Conservation (phyloP, 495 filamentous ascomycete species). For the Cairneyella variabilis region DNA sequence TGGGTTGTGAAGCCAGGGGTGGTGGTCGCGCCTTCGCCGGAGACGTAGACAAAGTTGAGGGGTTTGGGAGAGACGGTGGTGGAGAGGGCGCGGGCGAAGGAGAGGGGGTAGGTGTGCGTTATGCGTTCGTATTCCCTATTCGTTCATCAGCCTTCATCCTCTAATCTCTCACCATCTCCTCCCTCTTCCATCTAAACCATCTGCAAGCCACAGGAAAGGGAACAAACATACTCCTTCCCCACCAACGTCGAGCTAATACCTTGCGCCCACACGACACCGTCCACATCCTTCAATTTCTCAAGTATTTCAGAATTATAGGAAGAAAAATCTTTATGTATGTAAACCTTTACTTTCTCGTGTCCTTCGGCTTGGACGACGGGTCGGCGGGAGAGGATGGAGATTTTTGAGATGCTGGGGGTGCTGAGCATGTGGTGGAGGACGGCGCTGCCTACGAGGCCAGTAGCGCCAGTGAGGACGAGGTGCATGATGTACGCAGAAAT, state of each 20-base stretch:
- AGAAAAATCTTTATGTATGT: constrained; percentile 62
- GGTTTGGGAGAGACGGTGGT: constrained; percentile 42
- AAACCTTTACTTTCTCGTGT: constrained; percentile 55
- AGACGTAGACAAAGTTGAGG: constrained; percentile 69
- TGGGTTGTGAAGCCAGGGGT: constrained; percentile 48
- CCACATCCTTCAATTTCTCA: constrained; percentile 56
- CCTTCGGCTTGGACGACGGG: constrained; percentile 62
- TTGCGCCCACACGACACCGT: constrained; percentile 68
- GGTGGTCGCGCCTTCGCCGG: constrained; percentile 51
- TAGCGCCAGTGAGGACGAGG: constrained; percentile 72
- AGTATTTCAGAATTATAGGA: constrained; percentile 50
- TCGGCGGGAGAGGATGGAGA: constrained; percentile 63
- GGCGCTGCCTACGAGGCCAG: constrained; percentile 64
- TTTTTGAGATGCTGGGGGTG: constrained; percentile 49
- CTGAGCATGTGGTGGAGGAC: constrained; percentile 62
- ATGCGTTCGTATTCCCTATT: constrained; percentile 64
- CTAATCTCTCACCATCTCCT: neutral
- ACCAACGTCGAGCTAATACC: constrained; percentile 59
- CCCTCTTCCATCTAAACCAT: neutral
- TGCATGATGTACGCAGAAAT: constrained; percentile 44
- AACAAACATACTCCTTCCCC: constrained; percentile 47
- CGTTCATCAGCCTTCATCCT: neutral
- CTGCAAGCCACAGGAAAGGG: neutral
- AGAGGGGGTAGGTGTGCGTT: constrained; percentile 59
- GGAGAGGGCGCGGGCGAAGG: constrained; percentile 58